phyloP scores from a whole-genome alignment of 2,329 filamentous ascomycete species.

The Xylariales sp. region DNA sequence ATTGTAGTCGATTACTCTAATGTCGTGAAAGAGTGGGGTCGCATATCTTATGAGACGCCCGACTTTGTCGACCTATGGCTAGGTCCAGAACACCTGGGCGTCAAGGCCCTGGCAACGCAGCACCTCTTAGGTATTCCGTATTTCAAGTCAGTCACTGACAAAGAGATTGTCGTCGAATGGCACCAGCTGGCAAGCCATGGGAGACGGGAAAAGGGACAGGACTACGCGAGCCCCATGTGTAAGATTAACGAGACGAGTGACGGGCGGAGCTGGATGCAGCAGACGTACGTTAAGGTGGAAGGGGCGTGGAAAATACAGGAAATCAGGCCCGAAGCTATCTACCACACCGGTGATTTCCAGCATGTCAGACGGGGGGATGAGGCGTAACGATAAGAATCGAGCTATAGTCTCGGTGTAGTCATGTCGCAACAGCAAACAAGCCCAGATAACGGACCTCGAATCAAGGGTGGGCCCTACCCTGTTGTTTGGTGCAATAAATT shows the following conservation, averaged over 20 bases:
- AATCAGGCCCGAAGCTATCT: constrained; percentile 2
- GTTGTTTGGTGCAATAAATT: no score
- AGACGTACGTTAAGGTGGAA: background rate
- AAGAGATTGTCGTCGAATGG: constrained; percentile 6
- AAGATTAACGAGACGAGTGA: constrained; percentile 4
- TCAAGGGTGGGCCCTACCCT: no score
- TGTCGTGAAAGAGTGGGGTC: constrained; percentile 1
- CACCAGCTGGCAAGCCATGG: constrained; percentile 6
- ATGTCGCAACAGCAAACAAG: no score
- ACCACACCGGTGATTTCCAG: constrained; percentile 4
- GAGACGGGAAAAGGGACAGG: background rate
- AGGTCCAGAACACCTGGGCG: background rate
- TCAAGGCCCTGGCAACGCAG: constrained; percentile 4
- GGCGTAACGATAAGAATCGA: no score
- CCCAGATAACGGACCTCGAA: no score
- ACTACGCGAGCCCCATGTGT: constrained; percentile 1
- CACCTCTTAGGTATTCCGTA: constrained; percentile 4
- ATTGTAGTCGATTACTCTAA: constrained; percentile 3
- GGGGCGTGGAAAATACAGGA: background rate
- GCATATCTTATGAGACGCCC: background rate
- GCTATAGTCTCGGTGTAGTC: no score
- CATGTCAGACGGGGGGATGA: no score
- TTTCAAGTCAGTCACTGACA: constrained; percentile 1
- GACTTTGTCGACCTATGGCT: constrained; percentile 4
- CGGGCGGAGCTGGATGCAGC: constrained; percentile 5